Evolutionary conservation across 2,329 filamentous ascomycete species (phyloP).

Genomic region (Pezicula carpinea): DNA sequence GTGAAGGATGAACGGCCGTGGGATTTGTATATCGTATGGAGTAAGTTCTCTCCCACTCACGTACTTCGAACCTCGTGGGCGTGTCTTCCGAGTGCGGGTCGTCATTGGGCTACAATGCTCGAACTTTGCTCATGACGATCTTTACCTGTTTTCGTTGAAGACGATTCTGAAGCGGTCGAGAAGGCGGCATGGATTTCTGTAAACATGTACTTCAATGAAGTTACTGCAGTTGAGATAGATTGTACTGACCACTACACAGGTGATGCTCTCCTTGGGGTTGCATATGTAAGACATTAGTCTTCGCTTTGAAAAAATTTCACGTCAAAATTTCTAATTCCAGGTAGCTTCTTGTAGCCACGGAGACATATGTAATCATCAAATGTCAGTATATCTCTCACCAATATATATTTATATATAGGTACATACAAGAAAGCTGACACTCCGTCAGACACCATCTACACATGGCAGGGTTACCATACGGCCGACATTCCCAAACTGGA

Average conservation of each 20-base stretch:
- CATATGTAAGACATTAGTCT: background rate
- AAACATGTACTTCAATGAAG: no score
- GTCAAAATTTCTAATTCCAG: background rate
- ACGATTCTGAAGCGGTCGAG: no score
- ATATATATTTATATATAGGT: no score
- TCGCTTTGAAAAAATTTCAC: background rate
- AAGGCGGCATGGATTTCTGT: no score
- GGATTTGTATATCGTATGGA: conserved; percentile 4
- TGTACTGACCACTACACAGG: background rate
- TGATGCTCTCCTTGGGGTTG: background rate
- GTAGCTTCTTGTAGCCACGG: background rate
- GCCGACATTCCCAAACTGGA: conserved; percentile 8
- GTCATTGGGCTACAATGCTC: background rate
- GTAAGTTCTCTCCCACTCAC: conserved; percentile 22
- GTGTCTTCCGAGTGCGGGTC: background rate
- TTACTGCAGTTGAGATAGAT: no score
- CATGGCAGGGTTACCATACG: conserved; percentile 15
- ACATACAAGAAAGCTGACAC: background rate
- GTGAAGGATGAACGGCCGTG: conserved; percentile 1
- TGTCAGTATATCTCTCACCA: background rate
- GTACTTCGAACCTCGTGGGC: no score
- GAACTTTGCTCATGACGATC: background rate
- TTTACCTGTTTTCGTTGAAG: no score
- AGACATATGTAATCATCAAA: background rate
- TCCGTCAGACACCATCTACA: conserved; percentile 11